Evolutionary conservation across 305 asterid species (phyloP).

Genomic region (Solanum aculeatissimum): DNA sequence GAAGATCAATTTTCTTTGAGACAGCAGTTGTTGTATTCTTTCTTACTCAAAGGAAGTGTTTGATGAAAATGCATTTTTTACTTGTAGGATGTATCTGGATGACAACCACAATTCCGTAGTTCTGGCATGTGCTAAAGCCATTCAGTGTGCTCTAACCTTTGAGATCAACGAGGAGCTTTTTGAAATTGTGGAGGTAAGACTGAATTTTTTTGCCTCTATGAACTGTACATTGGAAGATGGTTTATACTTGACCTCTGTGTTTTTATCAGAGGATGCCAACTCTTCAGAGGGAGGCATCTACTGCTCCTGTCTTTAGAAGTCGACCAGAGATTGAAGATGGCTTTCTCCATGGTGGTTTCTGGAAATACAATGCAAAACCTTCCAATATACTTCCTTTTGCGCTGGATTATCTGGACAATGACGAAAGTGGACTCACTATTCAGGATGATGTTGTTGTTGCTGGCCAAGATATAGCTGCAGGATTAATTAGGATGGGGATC

Average conservation of each 20-base stretch:
- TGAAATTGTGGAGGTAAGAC: constrained; percentile 63
- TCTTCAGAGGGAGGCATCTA: constrained; percentile 34
- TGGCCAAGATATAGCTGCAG: constrained; percentile 90
- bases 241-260: constrained; percentile 7
- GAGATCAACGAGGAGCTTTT: constrained; percentile 52
- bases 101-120: constrained; percentile 83
- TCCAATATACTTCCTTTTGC: constrained; percentile 44
- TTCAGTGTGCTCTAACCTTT: constrained; percentile 57
- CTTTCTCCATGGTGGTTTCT: constrained; percentile 90
- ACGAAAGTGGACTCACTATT: constrained; percentile 67
- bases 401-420: constrained; percentile 25
- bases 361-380: constrained; percentile 92
- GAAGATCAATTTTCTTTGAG: background rate
- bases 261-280: constrained; percentile 55
- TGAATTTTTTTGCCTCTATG: background rate
- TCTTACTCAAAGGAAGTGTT: background rate
- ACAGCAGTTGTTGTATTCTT: background rate
- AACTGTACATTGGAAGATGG: background rate
- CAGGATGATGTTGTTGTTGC: constrained; percentile 80
- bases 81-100: constrained; percentile 71
- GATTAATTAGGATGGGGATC: constrained; percentile 93
- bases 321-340: constrained; percentile 68
- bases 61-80: background rate
- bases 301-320: constrained; percentile 91
- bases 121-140: constrained; percentile 77